phyloP scores from a whole-genome alignment of 2,329 filamentous ascomycete genomes.

The Xylaria sp. region DNA sequence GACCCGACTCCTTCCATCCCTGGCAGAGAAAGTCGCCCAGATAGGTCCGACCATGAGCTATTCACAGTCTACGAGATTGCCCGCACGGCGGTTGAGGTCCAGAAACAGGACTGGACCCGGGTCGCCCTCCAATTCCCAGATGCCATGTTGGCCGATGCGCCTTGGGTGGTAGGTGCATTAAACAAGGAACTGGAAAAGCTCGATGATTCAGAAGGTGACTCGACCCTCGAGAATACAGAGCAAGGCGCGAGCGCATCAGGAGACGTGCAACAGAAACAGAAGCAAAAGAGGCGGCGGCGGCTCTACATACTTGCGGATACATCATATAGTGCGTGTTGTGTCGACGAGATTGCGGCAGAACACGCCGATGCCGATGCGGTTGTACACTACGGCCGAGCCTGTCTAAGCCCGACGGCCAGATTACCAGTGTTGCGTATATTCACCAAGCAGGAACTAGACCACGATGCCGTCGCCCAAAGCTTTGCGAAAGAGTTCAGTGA shows the following conservation, averaged over 20 bases:
- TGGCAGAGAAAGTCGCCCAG: conserved; percentile 48
- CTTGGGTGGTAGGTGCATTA: conserved; percentile 78
- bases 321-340: conserved; percentile 96
- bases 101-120: conserved; percentile 74
- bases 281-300: conserved; percentile 52
- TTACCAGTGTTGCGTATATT: conserved; percentile 92
- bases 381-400: conserved; percentile 93
- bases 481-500: conserved; percentile 78
- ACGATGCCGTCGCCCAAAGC: conserved; percentile 65
- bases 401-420: conserved; percentile 87
- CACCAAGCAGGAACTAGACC: conserved; percentile 76
- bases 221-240: neutral
- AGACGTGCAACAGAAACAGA: conserved; percentile 19
- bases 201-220: neutral
- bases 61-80: conserved; percentile 84
- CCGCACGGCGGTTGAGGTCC: conserved; percentile 81
- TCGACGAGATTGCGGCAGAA: conserved; percentile 96
- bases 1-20: conserved; percentile 55
- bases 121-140: conserved; percentile 97
- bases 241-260: neutral
- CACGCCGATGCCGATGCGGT: conserved; percentile 91
- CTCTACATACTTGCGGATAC: conserved; percentile 94
- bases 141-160: conserved; percentile 87
- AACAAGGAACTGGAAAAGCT: conserved; percentile 48
- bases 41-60: conserved; percentile 73